A percentile compares a stretch with the other conserved stretches of the same genome.
Conservation (phyloP, 2,329 filamentous ascomycete genomes). For the Sporothrix sp. region DNA sequence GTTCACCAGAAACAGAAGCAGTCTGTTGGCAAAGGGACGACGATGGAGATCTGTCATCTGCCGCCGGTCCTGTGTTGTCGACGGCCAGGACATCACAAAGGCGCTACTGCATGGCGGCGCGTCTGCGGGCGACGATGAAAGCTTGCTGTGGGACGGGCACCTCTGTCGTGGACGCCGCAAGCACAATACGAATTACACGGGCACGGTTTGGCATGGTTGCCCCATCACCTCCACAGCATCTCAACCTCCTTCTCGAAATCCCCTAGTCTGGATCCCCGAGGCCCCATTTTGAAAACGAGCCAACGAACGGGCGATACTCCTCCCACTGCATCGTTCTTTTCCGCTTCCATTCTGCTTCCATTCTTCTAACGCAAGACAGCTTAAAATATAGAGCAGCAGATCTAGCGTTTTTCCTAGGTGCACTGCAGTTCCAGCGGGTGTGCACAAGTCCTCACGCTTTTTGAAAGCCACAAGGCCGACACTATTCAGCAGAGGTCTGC, state of each 20-base stretch:
- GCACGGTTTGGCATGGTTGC: background rate
- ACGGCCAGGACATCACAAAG: background rate
- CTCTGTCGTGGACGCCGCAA: no score
- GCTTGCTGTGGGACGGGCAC: background rate
- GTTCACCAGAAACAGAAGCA: no score
- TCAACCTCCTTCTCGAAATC: conserved; percentile 11
- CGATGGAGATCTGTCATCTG: background rate
- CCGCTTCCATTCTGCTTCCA: conserved; percentile 9
- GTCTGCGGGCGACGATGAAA: background rate
- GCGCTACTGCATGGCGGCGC: conserved; percentile 7
- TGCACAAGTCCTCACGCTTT: no score
- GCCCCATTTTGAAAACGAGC: background rate
- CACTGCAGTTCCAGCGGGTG: no score
- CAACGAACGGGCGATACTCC: background rate
- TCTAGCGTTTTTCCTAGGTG: no score
- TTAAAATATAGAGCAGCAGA: background rate
- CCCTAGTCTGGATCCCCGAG: conserved; percentile 5
- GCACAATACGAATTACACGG: no score
- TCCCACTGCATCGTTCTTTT: conserved; percentile 8
- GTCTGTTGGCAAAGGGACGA: no score
- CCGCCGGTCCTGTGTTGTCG: background rate
- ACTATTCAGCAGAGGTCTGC: no score
- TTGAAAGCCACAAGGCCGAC: no score
- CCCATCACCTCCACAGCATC: conserved; percentile 5
- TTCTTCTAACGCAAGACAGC: conserved; percentile 7